These are phyloP conservation scores for Kodamaea laetipori DNA, from an alignment of 805 yeast genomes.

Conservation along the genomic window DNA sequence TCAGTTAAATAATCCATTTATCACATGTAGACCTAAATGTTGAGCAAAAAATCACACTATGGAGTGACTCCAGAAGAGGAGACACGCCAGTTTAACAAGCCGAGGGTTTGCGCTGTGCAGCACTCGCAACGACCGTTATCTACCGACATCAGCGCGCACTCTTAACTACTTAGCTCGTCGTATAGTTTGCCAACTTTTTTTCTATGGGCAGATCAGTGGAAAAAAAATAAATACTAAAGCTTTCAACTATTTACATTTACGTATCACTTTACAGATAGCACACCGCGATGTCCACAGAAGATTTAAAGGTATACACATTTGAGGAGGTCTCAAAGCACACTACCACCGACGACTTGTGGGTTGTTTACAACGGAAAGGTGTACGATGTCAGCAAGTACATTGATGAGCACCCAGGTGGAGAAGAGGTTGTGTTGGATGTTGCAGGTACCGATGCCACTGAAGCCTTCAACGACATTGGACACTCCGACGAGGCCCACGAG, in stretches of 20 bases:
- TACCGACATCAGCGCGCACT: too few relatives aligned
- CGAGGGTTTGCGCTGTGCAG: too few relatives aligned
- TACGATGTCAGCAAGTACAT: constrained; percentile 45
- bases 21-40: constrained; percentile 2
- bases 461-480: constrained; percentile 79
- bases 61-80: neutral
- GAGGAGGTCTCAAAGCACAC: constrained; percentile 50
- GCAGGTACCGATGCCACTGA: constrained; percentile 50
- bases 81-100: neutral
- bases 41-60: constrained; percentile 3
- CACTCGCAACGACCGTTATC: neutral
- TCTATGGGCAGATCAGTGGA: constrained; percentile 1
- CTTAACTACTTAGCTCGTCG: neutral
- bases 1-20: constrained; percentile 8
- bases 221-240: constrained; percentile 1
- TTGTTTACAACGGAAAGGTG: constrained; percentile 46
- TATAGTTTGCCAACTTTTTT: constrained; percentile 1
- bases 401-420: constrained; percentile 53
- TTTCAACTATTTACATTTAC: constrained; percentile 9
- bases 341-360: constrained; percentile 44
- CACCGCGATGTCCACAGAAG: constrained; percentile 12
- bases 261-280: constrained; percentile 7
- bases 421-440: constrained; percentile 45
- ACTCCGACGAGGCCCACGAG: constrained; percentile 93
- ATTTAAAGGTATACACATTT: constrained; percentile 51